Percentiles rank a stretch among this genome's conserved stretches.
phyloP scores from a whole-genome alignment of 306 rosid species.

The Canavalia ensiformis region DNA sequence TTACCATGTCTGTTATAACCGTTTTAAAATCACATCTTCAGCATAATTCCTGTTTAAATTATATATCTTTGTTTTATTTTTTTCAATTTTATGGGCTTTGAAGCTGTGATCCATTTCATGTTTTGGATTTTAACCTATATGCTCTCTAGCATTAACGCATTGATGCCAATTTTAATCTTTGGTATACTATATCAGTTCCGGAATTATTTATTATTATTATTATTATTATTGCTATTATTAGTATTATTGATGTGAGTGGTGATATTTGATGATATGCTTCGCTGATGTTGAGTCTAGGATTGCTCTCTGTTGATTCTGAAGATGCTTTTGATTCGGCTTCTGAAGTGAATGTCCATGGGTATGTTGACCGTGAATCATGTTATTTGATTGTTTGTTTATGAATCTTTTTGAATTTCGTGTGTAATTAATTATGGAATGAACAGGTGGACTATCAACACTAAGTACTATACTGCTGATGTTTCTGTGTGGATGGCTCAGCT shows the following conservation, averaged over 20 bases:
- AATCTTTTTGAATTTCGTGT: constrained; percentile 3
- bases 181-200: neutral
- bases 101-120: constrained; percentile 1
- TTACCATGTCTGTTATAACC: neutral
- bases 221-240: neutral
- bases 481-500: constrained; percentile 80
- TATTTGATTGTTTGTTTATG: constrained; percentile 28
- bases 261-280: constrained; percentile 22
- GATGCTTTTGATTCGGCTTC: constrained; percentile 70
- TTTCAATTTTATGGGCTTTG: neutral
- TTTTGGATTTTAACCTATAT: constrained; percentile 7
- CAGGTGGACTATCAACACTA: constrained; percentile 87
- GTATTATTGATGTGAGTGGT: neutral
- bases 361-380: constrained; percentile 34
- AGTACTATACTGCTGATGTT: constrained; percentile 87
- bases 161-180: constrained; percentile 7
- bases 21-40: neutral
- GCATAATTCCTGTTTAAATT: neutral
- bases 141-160: neutral
- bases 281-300: constrained; percentile 58
- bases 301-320: constrained; percentile 68
- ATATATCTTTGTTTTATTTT: neutral
- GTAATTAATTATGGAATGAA: constrained; percentile 25
- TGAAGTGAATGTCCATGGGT: constrained; percentile 74
- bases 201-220: neutral